phyloP scores from a whole-genome alignment of 495 filamentous ascomycete genomes.

The Lasiosphaeria miniovina region DNA sequence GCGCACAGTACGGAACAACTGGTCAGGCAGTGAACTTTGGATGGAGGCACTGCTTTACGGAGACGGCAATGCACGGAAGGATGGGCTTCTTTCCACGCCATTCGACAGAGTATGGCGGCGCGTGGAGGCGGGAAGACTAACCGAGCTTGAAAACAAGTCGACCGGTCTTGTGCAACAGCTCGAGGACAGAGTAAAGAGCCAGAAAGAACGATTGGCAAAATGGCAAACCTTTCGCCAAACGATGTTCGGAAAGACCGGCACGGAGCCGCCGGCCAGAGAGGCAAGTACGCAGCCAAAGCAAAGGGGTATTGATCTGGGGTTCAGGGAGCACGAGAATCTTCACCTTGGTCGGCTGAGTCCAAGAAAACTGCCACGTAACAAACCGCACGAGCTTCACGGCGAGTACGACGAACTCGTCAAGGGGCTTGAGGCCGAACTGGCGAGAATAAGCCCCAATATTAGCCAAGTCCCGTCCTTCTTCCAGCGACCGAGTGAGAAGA shows the following conservation, averaged over 20 bases:
- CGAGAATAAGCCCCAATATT: constrained; percentile 19
- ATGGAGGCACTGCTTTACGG: constrained; percentile 63
- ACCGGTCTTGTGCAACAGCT: constrained; percentile 58
- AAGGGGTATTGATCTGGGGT: constrained; percentile 47
- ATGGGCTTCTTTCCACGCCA: constrained; percentile 59
- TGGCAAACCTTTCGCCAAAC: constrained; percentile 68
- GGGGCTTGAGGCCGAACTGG: constrained; percentile 41
- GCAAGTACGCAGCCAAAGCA: constrained; percentile 22
- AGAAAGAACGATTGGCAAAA: constrained; percentile 60
- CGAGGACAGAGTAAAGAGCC: constrained; percentile 56
- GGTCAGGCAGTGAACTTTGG: constrained; percentile 71
- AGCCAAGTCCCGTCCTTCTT: constrained; percentile 23
- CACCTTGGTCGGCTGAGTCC: constrained; percentile 29
- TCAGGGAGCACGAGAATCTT: constrained; percentile 45
- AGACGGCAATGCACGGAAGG: constrained; percentile 54
- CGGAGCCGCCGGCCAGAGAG: constrained; percentile 13
- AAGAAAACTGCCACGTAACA: constrained; percentile 23
- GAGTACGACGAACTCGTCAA: constrained; percentile 46
- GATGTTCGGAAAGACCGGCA: constrained; percentile 40
- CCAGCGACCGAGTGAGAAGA: constrained; percentile 20
- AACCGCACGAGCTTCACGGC: constrained; percentile 21
- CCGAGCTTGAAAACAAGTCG: constrained; percentile 46
- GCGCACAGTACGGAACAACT: constrained; percentile 61
- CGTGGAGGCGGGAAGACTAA: constrained; percentile 52
- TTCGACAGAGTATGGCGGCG: constrained; percentile 67